Evolutionary conservation across 768 basidiomycete genomes (phyloP).

Genomic region (Phylloporus arenicola): DNA sequence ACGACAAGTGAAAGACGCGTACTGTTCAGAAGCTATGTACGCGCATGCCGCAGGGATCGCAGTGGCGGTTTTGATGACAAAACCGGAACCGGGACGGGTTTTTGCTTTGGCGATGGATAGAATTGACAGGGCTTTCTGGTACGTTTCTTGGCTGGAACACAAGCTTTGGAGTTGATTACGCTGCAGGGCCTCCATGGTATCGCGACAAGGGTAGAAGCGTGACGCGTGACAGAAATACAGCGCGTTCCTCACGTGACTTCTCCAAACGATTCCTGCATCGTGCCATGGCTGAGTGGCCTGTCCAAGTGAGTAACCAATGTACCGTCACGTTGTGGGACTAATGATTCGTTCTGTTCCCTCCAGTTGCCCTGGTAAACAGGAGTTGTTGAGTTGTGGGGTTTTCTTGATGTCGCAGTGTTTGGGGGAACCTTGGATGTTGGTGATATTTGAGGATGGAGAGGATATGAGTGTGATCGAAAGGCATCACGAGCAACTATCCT

Average conservation of each 20-base stretch:
- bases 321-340: too few relatives aligned
- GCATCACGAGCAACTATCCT: too few relatives aligned
- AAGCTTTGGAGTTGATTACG: slow-evolving; percentile 15
- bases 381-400: too few relatives aligned
- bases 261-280: too few relatives aligned
- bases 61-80: slow-evolving; percentile 18
- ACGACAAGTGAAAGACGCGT: slow-evolving; percentile 2
- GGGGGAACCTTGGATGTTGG: too few relatives aligned
- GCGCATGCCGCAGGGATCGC: slow-evolving; percentile 28
- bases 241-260: slow-evolving; percentile 3
- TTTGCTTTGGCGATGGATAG: slow-evolving; percentile 17
- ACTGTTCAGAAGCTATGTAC: slow-evolving; percentile 30
- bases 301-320: too few relatives aligned
- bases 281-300: too few relatives aligned
- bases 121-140: slow-evolving; percentile 20
- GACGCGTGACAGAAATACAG: slow-evolving; percentile 1
- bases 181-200: slow-evolving; percentile 19
- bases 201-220: background rate
- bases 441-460: too few relatives aligned
- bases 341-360: too few relatives aligned
- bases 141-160: slow-evolving; percentile 21
- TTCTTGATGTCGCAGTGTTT: too few relatives aligned
- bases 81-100: slow-evolving; percentile 28
- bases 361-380: too few relatives aligned
- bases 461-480: too few relatives aligned